Base-by-base conservation (phyloP, 257 asterid species). In the Catharanthus roseus region DNA sequence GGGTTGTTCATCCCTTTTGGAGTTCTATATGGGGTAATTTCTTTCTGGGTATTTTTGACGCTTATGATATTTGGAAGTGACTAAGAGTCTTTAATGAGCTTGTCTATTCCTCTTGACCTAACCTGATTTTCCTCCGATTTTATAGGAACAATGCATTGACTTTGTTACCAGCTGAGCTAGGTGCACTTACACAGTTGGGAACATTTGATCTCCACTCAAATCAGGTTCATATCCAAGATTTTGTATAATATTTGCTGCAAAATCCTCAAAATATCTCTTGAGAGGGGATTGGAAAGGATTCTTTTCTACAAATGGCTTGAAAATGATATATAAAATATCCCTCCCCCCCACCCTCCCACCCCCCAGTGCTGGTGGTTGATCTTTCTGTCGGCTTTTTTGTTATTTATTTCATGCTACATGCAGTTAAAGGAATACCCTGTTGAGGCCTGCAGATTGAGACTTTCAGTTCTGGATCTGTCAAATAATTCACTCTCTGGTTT, bases 161-260 rank as follows among this genome's bases (percentile, higher is more conserved):
- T 80, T 72, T 87, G 71, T 84, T 93, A 75, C 99, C 99, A 15
- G 74, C 81, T 62, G 97, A 89, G 84, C 86, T 93, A 79, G 96
- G 96, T 65, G 78, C 85, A 66, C 77, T 93, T 81, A 81, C 90
- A 63, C 79, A 85, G 79, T 82, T 91, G 77, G 96, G 97, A 77
- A 89, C 96, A 77, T 88, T 93, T 81, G 95, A 93, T 85, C 91
- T 93, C 83, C 99, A 91, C 77, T 91, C 97, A 76, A 93, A 93
- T 81, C 93, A 88, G 97, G 99, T 93, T 67, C 24, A 42, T 77
- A 15, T 61, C 58, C n/a, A 45, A 75, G 62, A 9, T 69, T 58
- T 26, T 77, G 71, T 64, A 65, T 38, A n/a, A 50, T 29, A 67
- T 15, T 67, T n/a, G 34, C 49, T n/a, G 33, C 10, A n/a, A 39